A percentile compares a stretch with the other conserved stretches of the same genome.
These are phyloP conservation scores for Apophysomyces variabilis DNA, from an alignment of 371 early-diverging fungal species.

Conservation along the genomic window DNA sequence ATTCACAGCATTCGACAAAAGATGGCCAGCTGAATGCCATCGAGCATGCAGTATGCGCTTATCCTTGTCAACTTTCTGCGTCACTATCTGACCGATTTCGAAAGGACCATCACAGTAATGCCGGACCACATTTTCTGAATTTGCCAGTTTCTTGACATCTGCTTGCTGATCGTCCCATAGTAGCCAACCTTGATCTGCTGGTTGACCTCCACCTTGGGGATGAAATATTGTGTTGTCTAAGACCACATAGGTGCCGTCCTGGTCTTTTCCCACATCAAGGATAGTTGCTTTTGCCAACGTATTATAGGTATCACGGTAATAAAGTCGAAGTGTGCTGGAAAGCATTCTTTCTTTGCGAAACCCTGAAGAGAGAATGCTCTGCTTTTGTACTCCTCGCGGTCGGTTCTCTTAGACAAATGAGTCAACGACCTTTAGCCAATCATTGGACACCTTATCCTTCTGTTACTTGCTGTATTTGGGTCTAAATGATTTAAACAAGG, in stretches of 20 bases:
- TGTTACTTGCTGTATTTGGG: too few relatives aligned
- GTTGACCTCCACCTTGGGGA: constrained; percentile 1
- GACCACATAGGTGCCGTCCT: background rate
- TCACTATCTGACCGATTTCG: background rate
- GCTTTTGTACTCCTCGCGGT: too few relatives aligned
- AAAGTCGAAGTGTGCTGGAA: background rate
- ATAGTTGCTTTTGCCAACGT: background rate
- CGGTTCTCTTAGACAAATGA: too few relatives aligned
- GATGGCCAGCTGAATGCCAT: constrained; percentile 7
- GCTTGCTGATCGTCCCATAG: background rate
- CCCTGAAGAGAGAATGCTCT: too few relatives aligned
- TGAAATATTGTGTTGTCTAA: background rate
- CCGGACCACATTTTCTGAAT: background rate
- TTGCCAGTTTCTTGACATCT: background rate
- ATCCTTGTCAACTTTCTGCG: background rate
- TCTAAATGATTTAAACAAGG: too few relatives aligned
- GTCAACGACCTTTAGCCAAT: too few relatives aligned
- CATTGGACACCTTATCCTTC: too few relatives aligned
- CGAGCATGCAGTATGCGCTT: background rate
- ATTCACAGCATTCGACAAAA: background rate
- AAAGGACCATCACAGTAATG: constrained; percentile 2
- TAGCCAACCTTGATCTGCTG: background rate
- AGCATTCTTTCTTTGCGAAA: background rate
- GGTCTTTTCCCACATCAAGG: background rate
- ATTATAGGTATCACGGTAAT: background rate